Base-by-base conservation (phyloP, 208 protist genomes). In the Crithidia sp. region DNA sequence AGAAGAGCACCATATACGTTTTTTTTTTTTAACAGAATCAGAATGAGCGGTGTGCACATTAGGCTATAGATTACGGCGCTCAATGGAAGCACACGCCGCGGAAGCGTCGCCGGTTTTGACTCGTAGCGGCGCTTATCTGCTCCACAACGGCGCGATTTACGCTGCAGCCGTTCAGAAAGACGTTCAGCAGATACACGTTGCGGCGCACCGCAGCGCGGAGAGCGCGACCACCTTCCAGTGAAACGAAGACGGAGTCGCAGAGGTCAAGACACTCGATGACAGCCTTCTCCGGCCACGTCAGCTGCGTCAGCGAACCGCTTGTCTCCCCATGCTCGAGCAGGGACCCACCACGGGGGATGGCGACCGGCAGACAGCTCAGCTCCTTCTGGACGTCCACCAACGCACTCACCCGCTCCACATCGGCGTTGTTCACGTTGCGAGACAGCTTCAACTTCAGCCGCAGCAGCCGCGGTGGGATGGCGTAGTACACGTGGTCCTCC, bases 141-240 rank as follows among this genome's bases (percentile, higher is more conserved):
- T 45, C 47, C 49, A 80, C 66, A 6, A 82, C 82, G 7, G 75
- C 83, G 0, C 65, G 16, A 43, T 88, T 88, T 13, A 88, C 76
- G 16, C 83, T 88, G 52, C 73, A 85, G 2, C 83, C 83, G 17
- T 72, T 56, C 10, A 83, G 43, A 36, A 74, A 84, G 2, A 88
- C 57, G n/a, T 77, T 50, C 39, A 74, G 61, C 55, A 88, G 16
- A 47, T 75, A 85, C n/a, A 64, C 66, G 60, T 88, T 84, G 17
- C 76, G 79, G 3, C 83, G 78, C 4, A 68, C 76, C 0, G 75
- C 74, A 8, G 59, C 67, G 19, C 83, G 78, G 52, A 88, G 8
- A 7, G 83, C 83, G 36, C 83, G 74, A 3, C 83, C 83, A 19
- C 79, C 83, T 3, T 37, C 13, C 2, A 88, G 76, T 0, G 79